Base-by-base conservation (phyloP, 345 rosid species). In the Conringia planisiliqua region DNA sequence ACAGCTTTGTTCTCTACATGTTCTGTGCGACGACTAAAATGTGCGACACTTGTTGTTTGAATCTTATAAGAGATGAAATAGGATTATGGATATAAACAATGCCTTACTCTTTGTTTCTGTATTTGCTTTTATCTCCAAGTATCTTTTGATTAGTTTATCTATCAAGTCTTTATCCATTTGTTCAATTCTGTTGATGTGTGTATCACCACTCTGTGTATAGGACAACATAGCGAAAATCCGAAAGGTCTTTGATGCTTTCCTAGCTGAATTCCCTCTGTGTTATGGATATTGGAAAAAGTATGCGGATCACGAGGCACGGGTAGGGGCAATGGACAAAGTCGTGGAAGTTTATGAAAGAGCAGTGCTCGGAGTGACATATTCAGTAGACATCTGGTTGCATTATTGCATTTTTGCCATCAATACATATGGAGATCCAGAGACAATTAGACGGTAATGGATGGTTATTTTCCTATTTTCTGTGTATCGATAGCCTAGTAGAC, bases 261-360 rank as follows among this genome's bases (percentile, higher is more conserved):
- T 95, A 72, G 92, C 88, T 32, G 99, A 95, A 76, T 95, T 90
- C 47, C 99, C 97, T 51, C 62, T 92, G 79, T 95, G 99, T 78
- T 95, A 90, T 87, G 99, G 99, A 70, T 95, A 91, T 67, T 95
- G 99, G 99, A 92, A 95, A 84, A 95, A 92, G 85, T 95, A 90
- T 72, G 97, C 96, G 14, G 97, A 95, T 83, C 97, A 92, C 58
- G 99, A 95, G 82, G 89, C 92, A 18, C 89, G 90, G 2, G 81
- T 85, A 39, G 92, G 96, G 52, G 89, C 88, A 20, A 83, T 88
- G 89, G 98, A 95, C 83, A 95, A 90, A 76, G 96, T 90, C 59
- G 87, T 90, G 79, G 98, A 90, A 83, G 98, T 95, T 76, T 95
- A 90, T 71, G 99, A 95, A 81, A 83, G 88, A 68, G 99, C 98